These are phyloP conservation scores for Globisporangium solare DNA, from an alignment of 352 stramenopile genomes.

Conservation along the genomic window DNA sequence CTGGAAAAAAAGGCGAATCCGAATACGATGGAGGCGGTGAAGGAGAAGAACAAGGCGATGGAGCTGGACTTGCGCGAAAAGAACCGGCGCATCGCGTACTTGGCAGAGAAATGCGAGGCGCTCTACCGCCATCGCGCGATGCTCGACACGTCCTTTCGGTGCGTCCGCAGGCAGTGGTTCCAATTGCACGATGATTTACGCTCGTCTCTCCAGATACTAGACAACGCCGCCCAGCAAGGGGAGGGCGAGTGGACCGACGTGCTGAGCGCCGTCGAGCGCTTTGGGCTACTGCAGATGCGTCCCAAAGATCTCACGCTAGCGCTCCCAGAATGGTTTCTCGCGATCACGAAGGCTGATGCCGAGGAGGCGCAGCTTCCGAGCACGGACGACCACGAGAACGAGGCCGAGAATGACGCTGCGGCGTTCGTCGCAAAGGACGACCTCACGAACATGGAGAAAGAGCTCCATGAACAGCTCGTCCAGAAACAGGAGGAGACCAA, in stretches of 20 bases:
- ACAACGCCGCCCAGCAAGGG: constrained; percentile 12
- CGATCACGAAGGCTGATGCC: constrained; percentile 40
- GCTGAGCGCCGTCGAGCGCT: constrained; percentile 29
- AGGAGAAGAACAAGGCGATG: constrained; percentile 70
- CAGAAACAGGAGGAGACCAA: constrained; percentile 25
- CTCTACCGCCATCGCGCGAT: constrained; percentile 55
- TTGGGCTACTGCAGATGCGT: constrained; percentile 39
- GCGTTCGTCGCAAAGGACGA: constrained; percentile 28
- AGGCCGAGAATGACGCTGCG: constrained; percentile 7
- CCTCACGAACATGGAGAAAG: constrained; percentile 35
- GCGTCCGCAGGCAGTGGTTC: constrained; percentile 57
- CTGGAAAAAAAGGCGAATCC: constrained; percentile 44
- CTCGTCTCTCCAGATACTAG: constrained; percentile 20
- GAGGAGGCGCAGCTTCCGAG: constrained; percentile 23
- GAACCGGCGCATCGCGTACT: constrained; percentile 69
- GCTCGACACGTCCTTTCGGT: constrained; percentile 44
- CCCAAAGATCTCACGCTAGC: constrained; percentile 39
- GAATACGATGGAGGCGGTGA: constrained; percentile 69
- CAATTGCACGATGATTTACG: constrained; percentile 61
- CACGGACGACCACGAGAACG: constrained; percentile 13
- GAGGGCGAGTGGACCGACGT: constrained; percentile 30
- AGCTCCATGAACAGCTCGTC: constrained; percentile 38
- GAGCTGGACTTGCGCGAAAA: constrained; percentile 77
- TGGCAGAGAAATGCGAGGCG: constrained; percentile 62
- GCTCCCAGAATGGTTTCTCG: constrained; percentile 71